phyloP scores from a whole-genome alignment of 257 asterid species.

The Anisodus acutangulus region DNA sequence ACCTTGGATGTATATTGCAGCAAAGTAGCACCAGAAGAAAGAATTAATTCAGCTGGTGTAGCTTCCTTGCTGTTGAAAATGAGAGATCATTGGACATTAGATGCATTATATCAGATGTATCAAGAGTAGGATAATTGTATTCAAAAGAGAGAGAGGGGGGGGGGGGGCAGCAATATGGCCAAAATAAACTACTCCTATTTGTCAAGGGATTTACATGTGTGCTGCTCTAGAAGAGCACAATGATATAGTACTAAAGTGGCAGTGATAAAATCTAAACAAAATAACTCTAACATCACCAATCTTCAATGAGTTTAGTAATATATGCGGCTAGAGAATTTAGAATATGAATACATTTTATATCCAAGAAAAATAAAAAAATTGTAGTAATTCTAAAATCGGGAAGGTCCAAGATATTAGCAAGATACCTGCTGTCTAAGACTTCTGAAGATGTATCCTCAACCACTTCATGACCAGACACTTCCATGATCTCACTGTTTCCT shows the following conservation, averaged over 20 bases:
- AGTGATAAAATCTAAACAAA: neutral
- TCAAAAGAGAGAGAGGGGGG: neutral
- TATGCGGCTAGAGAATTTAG: neutral
- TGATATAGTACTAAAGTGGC: neutral
- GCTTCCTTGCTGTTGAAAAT: conserved; percentile 59
- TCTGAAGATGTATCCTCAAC: conserved; percentile 39
- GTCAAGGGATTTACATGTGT: neutral
- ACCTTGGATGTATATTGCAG: conserved; percentile 90
- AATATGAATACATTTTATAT: neutral
- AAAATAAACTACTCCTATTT: neutral
- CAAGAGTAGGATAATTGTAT: neutral
- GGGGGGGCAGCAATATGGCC: neutral
- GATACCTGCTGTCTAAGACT: conserved; percentile 26
- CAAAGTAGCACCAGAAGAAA: conserved; percentile 76
- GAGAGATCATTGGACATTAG: conserved; percentile 26
- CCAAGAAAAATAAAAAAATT: neutral
- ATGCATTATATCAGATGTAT: neutral
- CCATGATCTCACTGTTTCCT: conserved; percentile 44
- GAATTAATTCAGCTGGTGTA: conserved; percentile 41
- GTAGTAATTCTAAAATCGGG: conserved; percentile 24
- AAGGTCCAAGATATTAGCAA: neutral
- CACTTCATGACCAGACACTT: conserved; percentile 45
- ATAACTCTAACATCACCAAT: neutral
- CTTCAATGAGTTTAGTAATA: neutral
- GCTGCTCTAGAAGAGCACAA: neutral